phyloP scores from a whole-genome alignment of 202 grass and related monocot genomes.

The Panicum virgatum region DNA sequence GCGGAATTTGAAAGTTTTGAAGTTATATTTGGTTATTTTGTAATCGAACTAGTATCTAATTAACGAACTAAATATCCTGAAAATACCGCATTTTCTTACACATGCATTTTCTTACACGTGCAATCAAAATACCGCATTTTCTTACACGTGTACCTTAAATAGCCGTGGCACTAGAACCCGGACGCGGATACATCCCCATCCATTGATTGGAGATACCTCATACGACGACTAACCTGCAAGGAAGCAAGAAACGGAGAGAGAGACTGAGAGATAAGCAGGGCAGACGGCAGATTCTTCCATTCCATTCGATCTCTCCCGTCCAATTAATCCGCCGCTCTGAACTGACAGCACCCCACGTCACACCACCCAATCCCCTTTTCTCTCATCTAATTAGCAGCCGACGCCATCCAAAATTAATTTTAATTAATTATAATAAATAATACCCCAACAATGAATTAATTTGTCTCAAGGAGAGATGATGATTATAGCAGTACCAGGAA shows the following conservation, averaged over 20 bases:
- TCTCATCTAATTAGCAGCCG: background rate
- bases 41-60: no score
- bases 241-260: background rate
- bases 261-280: background rate
- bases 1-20: no score
- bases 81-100: no score
- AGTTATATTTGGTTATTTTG: no score
- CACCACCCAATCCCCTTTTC: background rate
- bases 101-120: no score
- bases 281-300: background rate
- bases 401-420: background rate
- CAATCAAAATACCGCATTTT: no score
- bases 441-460: background rate
- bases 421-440: background rate
- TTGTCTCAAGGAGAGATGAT: background rate
- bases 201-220: slow-evolving; percentile 7
- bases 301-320: background rate
- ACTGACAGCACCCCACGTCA: slow-evolving; percentile 15
- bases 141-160: slow-evolving; percentile 8
- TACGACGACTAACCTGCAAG: background rate
- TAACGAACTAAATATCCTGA: no score
- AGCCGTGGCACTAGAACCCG: slow-evolving; percentile 7
- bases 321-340: slow-evolving; percentile 21
- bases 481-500: no score
- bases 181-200: slow-evolving; percentile 19